A percentile compares a stretch with the other conserved stretches of the same genome.
phyloP scores from a whole-genome alignment of 805 yeast genomes.

The Metschnikowia cerradonensis region DNA sequence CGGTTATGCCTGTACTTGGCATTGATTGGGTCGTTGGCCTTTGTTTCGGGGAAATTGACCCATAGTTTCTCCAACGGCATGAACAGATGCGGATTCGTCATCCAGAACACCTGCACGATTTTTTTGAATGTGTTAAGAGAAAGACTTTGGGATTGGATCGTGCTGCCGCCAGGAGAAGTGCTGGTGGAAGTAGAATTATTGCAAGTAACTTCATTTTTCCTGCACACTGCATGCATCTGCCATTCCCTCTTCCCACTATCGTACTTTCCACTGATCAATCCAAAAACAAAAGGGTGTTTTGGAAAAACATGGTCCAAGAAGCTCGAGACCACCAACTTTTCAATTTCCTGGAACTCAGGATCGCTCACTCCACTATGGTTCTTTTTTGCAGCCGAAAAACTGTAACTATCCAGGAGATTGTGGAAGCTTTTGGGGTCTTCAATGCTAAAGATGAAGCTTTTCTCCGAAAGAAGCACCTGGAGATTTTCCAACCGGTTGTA shows the following conservation, averaged over 20 bases:
- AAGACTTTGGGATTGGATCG: slow-evolving; percentile 5
- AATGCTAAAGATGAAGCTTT: slow-evolving; percentile 36
- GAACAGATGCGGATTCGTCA: slow-evolving; percentile 33
- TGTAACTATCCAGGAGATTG: slow-evolving; percentile 37
- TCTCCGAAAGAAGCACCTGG: slow-evolving; percentile 44
- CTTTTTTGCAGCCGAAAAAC: slow-evolving; percentile 29
- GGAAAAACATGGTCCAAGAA: slow-evolving; percentile 25
- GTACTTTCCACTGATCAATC: slow-evolving; percentile 34
- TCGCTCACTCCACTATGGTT: slow-evolving; percentile 10
- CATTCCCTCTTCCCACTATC: slow-evolving; percentile 31
- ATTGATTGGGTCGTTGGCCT: slow-evolving; percentile 25
- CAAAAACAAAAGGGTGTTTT: neutral
- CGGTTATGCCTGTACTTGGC: slow-evolving; percentile 48
- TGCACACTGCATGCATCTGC: slow-evolving; percentile 19
- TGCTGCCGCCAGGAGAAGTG: too few relatives aligned
- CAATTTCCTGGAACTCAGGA: slow-evolving; percentile 23
- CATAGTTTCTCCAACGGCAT: slow-evolving; percentile 20
- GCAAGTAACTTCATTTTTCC: neutral
- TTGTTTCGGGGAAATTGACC: slow-evolving; percentile 25
- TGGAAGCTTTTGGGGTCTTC: slow-evolving; percentile 34
- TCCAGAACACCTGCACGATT: slow-evolving; percentile 11
- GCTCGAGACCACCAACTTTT: slow-evolving; percentile 18
- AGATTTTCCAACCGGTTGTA: slow-evolving; percentile 65
- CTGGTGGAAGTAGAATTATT: too few relatives aligned
- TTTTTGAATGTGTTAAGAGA: slow-evolving; percentile 10